A percentile compares a stretch with the other conserved stretches of the same genome.
These are phyloP conservation scores for Cryptococcus sp. DNA, from an alignment of 1,284 basidiomycete genomes.

Conservation along the genomic window DNA sequence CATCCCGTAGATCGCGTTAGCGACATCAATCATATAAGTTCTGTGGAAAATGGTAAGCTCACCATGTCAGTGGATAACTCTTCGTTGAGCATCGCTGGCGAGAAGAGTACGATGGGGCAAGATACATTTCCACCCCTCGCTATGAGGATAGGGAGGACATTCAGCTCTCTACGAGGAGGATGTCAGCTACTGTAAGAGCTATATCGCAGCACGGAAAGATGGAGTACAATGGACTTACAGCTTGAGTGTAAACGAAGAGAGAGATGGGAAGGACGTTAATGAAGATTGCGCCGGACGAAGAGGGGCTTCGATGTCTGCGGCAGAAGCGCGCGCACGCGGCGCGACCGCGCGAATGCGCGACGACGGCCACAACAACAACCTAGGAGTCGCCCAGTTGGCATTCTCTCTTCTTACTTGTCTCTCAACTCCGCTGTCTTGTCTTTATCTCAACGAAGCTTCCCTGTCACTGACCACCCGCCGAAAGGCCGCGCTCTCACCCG, in stretches of 20 bases:
- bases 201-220: no score
- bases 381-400: neutral
- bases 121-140: constrained; percentile 4
- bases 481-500: no score
- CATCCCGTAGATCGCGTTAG: neutral
- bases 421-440: neutral
- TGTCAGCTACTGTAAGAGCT: neutral
- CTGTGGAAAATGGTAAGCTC: constrained; percentile 5
- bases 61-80: constrained; percentile 51
- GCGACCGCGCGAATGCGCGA: no score
- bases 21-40: neutral
- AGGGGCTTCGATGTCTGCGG: no score
- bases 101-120: neutral
- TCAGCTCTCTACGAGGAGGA: neutral
- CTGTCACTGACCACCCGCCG: no score
- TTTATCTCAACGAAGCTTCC: neutral
- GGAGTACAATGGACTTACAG: no score
- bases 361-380: neutral
- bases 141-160: neutral
- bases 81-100: constrained; percentile 46
- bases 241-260: neutral
- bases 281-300: neutral
- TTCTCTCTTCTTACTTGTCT: neutral
- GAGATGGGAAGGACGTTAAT: neutral
- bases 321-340: no score